Evolutionary conservation across 257 asterid genomes (phyloP), one percentile per base, ranked within the genome.

Genomic region (Scutellaria galericulata): DNA sequence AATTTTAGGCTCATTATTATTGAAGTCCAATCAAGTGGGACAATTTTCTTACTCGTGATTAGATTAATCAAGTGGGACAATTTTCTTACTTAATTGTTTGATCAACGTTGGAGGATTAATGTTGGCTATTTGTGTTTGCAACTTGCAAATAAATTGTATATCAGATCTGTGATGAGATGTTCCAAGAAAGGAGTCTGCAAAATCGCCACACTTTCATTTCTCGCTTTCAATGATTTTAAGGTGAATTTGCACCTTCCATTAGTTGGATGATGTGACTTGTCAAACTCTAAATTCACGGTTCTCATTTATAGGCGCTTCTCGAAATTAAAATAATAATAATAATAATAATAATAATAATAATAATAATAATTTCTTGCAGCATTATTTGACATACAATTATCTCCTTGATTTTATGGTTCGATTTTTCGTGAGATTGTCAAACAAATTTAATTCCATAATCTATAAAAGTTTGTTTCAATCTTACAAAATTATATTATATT

Each of bases 191-290:
- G 66, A 60, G 46, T 47, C 48, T 73, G 68, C 50, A 61, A 62
- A 65, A 40, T 75, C 72, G 74, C 75, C 44, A 5, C 40, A 44
- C 24, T 52, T 11, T 66, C 59, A 56, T 61, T 60, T 76, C 76
- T 70, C 81, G 61, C 66, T 75, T 76, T 72, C 81, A 37, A 42
- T 60, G 52, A 3, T 46, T 48, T 54, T 70, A 71, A 42, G 70
- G 42, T 48, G 77, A 56, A 18, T 51, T 51, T 42, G 72, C 40
- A 64, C 78, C 35, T 53, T 61, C 27, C 64, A 6, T 64, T 64
- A 6, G 35, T 66, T 10, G 42, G 24, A 18, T 13, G 72, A 78
- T 61, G 75, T 74, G 77, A 74, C 70, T 48, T 50, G 14, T 62
- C 42, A 61, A 52, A 44, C 39, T 52, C 13, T 27, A 14, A 62